Base-by-base conservation (phyloP, 768 basidiomycete species). In the Leucocoprinus birnbaumii region DNA sequence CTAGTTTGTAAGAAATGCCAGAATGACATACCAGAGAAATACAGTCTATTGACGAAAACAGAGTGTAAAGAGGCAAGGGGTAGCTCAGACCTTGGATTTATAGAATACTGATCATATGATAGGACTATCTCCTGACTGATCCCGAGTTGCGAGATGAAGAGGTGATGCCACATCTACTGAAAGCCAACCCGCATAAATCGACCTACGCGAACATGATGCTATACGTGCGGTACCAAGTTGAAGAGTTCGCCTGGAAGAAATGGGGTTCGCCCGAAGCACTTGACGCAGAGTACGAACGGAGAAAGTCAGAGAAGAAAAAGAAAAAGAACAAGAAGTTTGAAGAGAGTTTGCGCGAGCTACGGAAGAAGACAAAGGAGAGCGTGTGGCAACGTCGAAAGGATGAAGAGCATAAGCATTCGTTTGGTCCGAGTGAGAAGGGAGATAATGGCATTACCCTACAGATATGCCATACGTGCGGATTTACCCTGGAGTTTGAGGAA, bases 121-220 rank as follows among this genome's bases (percentile, higher is more conserved):
- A 92, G 89, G 96, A 98, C 72, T 98, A 98, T 69, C 83, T 98
- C 18, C 71, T 98, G 50, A 53, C 37, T 35, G n/a, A 62, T 94
- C 93, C 95, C 27, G 97, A 99, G 66, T 77, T 99, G 24, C 86
- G 89, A 54, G 97, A 99, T 66, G 85, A 91, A 63, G 92, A 97
- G 62, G 73, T 89, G 16, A 81, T 99, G 60, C 97, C 96, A 0
- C 97, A 99, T 68, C 76, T 96, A 22, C 79, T 98, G 55, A 93
- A 95, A 65, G 89, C 92, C 18, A 98, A 98, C 67, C 95, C 93
- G 3, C 94, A 97, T 73, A 89, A 91, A 60, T 89, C 94, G 10
- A 95, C 92, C 0, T 98, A 91, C 66, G 90, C 91, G 34, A 99
- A 98, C 75, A 98, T 98, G 97, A 98, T 98, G 97, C 79, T 99